Evolutionary conservation across 2,329 filamentous ascomycete species (phyloP), one percentile per base, ranked within the genome.

Genomic region (Penicillium concentricum): DNA sequence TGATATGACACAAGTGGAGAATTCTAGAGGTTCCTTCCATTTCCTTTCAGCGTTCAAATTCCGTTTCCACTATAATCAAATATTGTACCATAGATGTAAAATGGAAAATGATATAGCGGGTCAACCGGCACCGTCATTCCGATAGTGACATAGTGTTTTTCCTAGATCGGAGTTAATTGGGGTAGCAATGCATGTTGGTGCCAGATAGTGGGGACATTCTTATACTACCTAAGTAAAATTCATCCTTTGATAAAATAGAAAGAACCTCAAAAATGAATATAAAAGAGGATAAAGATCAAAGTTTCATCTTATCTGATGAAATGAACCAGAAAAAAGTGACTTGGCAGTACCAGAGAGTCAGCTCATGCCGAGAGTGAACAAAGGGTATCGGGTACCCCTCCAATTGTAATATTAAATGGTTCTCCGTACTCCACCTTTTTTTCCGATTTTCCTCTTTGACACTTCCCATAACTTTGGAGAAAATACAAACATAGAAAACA

Each of bases 251-350:
- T 44, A 18, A n/a, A 46, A 32, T 15, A 13, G 13, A 24, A 46
- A 18, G 10, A n/a, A 26, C 39, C 20, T 34, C 28, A 5, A n/a
- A 4, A 32, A 20, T 3, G n/a, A 24, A 26, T 37, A 26, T 0
- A 2, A 18, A 8, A 41, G 2, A 30, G 20, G 0, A 22, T 20
- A 16, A 38, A 18, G 43, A 45, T 37, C 46, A 20, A 41, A 28
- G 20, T 47, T 51, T 8, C 61, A 66, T 66, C 63, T 66, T 66
- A 66, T 65, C 63, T 63, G 63, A 64, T 63, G 46, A n/a, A 1
- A 18, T 35, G 58, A 35, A 47, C 47, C 32, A 45, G 20, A 20
- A 37, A 32, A 41, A n/a, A 18, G 26, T 51, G 56, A 55, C 56
- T 55, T 58, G 52, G 56, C 56, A 50, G 45, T 55, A 49, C 52